phyloP scores from a whole-genome alignment of 1,139 yeast genomes.

The Sporopachydermia cereana region DNA sequence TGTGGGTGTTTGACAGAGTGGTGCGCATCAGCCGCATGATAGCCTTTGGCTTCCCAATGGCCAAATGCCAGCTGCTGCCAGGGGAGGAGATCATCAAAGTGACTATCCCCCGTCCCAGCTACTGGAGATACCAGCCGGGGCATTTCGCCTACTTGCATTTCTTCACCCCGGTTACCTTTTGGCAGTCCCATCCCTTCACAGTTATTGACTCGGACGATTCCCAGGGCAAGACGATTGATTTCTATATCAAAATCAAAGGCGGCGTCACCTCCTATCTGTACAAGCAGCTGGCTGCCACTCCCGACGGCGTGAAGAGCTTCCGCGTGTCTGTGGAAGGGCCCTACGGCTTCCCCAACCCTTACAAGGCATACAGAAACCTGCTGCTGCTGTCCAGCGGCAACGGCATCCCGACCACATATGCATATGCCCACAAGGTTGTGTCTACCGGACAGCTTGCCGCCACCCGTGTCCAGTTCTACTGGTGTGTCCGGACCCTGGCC shows the following conservation, averaged over 20 bases:
- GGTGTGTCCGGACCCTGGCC: neutral
- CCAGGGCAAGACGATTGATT: conserved; percentile 21
- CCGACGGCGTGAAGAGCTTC: conserved; percentile 28
- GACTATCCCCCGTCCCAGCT: conserved; percentile 21
- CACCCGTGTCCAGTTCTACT: neutral
- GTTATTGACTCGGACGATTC: conserved; percentile 23
- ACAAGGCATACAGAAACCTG: neutral
- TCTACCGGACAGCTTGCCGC: neutral
- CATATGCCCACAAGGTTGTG: neutral
- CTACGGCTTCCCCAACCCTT: neutral
- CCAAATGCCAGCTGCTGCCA: conserved; percentile 16
- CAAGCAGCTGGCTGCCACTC: conserved; percentile 18
- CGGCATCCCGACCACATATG: neutral
- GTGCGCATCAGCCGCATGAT: conserved; percentile 34
- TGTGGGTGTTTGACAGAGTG: conserved; percentile 54
- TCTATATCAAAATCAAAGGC: conserved; percentile 29
- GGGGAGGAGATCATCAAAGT: conserved; percentile 35
- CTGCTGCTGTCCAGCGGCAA: neutral
- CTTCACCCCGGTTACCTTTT: conserved; percentile 30
- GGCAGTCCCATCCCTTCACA: conserved; percentile 52
- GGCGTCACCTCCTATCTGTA: conserved; percentile 29
- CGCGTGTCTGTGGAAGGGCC: conserved; percentile 17
- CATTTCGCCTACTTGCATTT: conserved; percentile 29
- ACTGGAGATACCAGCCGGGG: conserved; percentile 26
- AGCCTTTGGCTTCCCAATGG: conserved; percentile 27